These are phyloP conservation scores for Dicorynia guianensis DNA, from an alignment of 306 rosid genomes.

Conservation along the genomic window DNA sequence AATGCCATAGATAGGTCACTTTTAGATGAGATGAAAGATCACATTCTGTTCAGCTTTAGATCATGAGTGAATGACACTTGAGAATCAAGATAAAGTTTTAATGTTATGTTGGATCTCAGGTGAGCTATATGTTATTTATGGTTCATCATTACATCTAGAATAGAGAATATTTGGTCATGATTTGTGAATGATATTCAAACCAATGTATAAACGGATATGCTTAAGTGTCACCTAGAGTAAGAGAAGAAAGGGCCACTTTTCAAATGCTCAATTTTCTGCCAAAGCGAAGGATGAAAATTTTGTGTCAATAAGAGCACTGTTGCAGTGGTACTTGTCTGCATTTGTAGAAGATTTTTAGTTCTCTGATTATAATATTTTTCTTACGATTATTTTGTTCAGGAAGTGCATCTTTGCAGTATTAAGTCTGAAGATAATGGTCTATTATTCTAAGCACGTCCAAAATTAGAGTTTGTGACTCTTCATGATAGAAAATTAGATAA, in stretches of 20 bases:
- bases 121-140: constrained; percentile 15
- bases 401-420: constrained; percentile 23
- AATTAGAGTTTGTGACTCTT: constrained; percentile 3
- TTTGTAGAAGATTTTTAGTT: constrained; percentile 5
- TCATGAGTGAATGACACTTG: constrained; percentile 6
- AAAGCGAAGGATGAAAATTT: background rate
- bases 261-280: background rate
- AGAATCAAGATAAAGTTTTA: background rate
- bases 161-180: constrained; percentile 6
- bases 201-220: no score
- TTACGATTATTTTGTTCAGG: constrained; percentile 9
- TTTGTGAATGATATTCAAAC: constrained; percentile 13
- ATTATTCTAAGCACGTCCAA: background rate
- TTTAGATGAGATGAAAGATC: constrained; percentile 1
- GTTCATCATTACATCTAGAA: constrained; percentile 31
- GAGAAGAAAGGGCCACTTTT: no score
- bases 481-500: constrained; percentile 18
- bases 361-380: background rate
- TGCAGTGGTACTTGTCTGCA: background rate
- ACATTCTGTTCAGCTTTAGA: constrained; percentile 17
- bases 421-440: background rate
- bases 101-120: background rate
- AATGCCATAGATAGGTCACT: background rate
- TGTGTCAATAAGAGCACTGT: constrained; percentile 11
- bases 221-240: no score